phyloP scores from a whole-genome alignment of 345 rosid genomes.

The Brassica nigra region DNA sequence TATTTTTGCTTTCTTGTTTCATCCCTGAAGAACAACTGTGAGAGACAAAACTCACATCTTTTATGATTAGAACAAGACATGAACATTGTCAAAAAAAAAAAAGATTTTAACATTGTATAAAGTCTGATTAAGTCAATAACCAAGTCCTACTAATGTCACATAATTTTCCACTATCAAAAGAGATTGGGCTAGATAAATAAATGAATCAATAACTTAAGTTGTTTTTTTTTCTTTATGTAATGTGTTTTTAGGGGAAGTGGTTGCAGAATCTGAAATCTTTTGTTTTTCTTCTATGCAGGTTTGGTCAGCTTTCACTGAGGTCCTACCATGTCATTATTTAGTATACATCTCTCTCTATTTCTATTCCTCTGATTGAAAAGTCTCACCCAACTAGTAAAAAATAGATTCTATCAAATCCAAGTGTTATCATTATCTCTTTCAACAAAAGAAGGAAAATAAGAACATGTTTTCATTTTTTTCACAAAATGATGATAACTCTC shows the following conservation, averaged over 20 bases:
- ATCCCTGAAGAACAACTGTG: constrained; percentile 51
- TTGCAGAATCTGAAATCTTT: constrained; percentile 35
- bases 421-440: constrained; percentile 31
- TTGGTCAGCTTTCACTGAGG: constrained; percentile 43
- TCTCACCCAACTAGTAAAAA: not conserved
- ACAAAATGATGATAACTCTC: constrained; percentile 35
- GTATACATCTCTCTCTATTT: constrained; percentile 11
- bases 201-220: not conserved
- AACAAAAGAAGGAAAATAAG: constrained; percentile 13
- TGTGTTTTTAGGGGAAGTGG: constrained; percentile 50
- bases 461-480: constrained; percentile 9
- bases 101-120: too few species aligned
- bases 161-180: not conserved
- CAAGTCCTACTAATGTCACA: too few species aligned
- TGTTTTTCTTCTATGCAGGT: constrained; percentile 24
- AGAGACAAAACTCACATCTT: not conserved
- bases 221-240: not conserved
- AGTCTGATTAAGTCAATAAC: too few species aligned
- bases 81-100: too few species aligned
- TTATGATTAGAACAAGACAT: not conserved
- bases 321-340: constrained; percentile 40
- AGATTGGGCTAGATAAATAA: not conserved
- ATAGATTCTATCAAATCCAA: constrained; percentile 42
- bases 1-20: constrained; percentile 44
- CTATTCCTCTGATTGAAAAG: constrained; percentile 32